Evolutionary conservation across 176 grass and related monocot species (phyloP), one percentile per base, ranked within the genome.

Genomic region (Secale cereale): DNA sequence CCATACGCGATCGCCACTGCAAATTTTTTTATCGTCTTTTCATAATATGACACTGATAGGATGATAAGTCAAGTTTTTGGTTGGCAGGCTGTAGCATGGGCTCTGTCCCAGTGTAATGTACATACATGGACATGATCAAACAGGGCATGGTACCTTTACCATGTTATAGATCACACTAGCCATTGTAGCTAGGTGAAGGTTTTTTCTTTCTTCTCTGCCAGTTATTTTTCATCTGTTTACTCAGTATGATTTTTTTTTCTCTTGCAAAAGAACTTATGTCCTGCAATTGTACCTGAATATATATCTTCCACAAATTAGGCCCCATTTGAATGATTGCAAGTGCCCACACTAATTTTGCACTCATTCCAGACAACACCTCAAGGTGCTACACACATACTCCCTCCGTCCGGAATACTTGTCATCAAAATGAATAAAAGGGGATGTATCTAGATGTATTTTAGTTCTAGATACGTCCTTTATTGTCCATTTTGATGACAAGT

Each of bases 51-150:
- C 52, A n/a, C 26, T 0, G 74, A 43, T 77, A 65, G 61, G 56
- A 29, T 25, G 37, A 79, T 83, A 62, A 6, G 37, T 19, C 45
- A 46, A 61, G 14, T 71, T 88, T 39, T 81, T 65, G 15, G 17
- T 71, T 72, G 77, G 37, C 37, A 41, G 17, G 59, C 22, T 76
- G 14, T 59, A 12, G 43, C 2, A 73, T 64, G 28, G 61, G 77
- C 6, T 32, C 45, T 69, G 63, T 83, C 69, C 61, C 20, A 17
- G 26, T 35, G 65, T 73, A 40, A 73, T 88, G 87, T 88, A 84
- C 66, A 88, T 84, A 84, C 19, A 41, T 16, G 26, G 28, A 23
- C 23, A 19, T 65, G 63, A 33, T 32, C 60, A 36, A 78, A 81
- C 77, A 65, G 40, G 19, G 28, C 61, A 67, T 32, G 17, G 27